phyloP scores from a whole-genome alignment of 1,284 basidiomycete species.

The Sporisorium graminicola region DNA sequence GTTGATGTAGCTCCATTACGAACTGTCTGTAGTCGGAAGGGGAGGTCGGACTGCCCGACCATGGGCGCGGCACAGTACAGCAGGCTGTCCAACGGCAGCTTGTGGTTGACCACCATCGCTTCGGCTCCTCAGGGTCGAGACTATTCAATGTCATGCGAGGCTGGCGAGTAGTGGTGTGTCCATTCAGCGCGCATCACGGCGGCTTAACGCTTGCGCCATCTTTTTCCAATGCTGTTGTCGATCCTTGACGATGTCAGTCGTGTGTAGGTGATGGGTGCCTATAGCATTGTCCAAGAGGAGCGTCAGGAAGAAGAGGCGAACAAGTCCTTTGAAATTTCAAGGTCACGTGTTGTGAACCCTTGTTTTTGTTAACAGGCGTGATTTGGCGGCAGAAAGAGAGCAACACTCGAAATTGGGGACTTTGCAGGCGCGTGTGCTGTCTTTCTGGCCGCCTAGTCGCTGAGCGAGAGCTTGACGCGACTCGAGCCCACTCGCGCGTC shows the following conservation, averaged over 20 bases:
- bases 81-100: slow-evolving; percentile 36
- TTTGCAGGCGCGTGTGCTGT: slow-evolving; percentile 8
- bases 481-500: slow-evolving; percentile 16
- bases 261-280: not conserved
- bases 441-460: too few species aligned
- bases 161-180: not conserved
- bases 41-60: slow-evolving; percentile 63
- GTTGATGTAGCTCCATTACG: slow-evolving; percentile 59
- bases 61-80: slow-evolving; percentile 59
- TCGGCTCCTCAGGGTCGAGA: not conserved
- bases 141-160: not conserved
- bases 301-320: not conserved
- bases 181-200: not conserved
- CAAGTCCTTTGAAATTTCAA: slow-evolving; percentile 3
- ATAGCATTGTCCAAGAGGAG: not conserved
- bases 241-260: not conserved
- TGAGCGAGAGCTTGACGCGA: slow-evolving; percentile 21
- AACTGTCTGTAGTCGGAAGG: slow-evolving; percentile 59
- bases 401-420: slow-evolving; percentile 23
- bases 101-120: slow-evolving; percentile 24
- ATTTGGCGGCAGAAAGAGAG: slow-evolving; percentile 14
- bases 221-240: not conserved
- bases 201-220: too few species aligned
- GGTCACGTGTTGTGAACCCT: slow-evolving; percentile 28
- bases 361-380: slow-evolving; percentile 9